These are phyloP conservation scores for Fusarium incarnatum DNA, from an alignment of 2,329 filamentous ascomycete genomes.

Conservation along the genomic window DNA sequence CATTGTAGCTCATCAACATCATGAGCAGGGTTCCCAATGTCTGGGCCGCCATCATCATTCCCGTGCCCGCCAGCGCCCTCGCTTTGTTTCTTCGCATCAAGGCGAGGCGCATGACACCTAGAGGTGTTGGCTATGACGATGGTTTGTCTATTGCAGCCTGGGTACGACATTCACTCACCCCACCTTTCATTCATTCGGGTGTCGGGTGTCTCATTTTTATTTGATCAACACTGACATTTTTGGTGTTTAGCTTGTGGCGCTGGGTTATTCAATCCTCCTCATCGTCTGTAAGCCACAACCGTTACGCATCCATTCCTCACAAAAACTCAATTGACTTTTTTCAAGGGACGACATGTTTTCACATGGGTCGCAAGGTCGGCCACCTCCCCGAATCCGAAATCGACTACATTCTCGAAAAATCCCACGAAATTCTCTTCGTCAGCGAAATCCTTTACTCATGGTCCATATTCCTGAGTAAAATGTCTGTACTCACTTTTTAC, in stretches of 20 bases:
- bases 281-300: conserved; percentile 26
- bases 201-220: neutral
- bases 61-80: conserved; percentile 33
- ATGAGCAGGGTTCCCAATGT: conserved; percentile 39
- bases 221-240: neutral
- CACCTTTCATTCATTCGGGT: neutral
- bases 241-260: conserved; percentile 25
- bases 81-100: conserved; percentile 34
- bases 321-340: conserved; percentile 3
- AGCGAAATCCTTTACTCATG: conserved; percentile 42
- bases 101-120: conserved; percentile 40
- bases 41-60: conserved; percentile 36
- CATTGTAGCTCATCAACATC: conserved; percentile 14
- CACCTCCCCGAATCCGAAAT: conserved; percentile 12
- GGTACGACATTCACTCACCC: conserved; percentile 6
- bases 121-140: conserved; percentile 39
- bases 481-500: conserved; percentile 48
- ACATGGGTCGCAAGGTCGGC: conserved; percentile 30
- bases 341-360: conserved; percentile 22
- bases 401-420: conserved; percentile 28
- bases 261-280: conserved; percentile 27
- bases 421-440: conserved; percentile 23
- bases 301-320: neutral
- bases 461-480: conserved; percentile 47
- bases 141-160: conserved; percentile 32